Percentiles rank a stretch among this genome's conserved stretches.
Conservation (phyloP, 1,139 yeast species). For the Sugiyamaella pinicola region DNA sequence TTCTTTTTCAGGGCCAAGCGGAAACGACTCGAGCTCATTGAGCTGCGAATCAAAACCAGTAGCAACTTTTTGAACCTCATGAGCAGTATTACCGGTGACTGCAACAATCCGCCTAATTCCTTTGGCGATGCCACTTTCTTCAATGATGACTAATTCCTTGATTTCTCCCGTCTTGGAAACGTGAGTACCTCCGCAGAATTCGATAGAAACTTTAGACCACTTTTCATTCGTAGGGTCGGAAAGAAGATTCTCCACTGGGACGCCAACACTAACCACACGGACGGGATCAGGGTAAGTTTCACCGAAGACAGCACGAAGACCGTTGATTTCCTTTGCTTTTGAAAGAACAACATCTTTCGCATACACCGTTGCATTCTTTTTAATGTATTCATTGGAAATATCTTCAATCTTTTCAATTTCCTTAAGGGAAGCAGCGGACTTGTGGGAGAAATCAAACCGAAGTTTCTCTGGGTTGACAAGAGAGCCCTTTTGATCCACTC, state of each 20-base stretch:
- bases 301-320: conserved; percentile 97
- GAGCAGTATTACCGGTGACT: conserved; percentile 89
- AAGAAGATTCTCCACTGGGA: conserved; percentile 77
- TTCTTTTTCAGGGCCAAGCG: conserved; percentile 71
- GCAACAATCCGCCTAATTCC: conserved; percentile 98
- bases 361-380: conserved; percentile 69
- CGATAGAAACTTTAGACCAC: conserved; percentile 81
- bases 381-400: conserved; percentile 71
- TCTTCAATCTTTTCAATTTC: conserved; percentile 78
- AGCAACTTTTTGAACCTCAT: conserved; percentile 84
- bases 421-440: conserved; percentile 66
- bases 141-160: conserved; percentile 83
- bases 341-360: conserved; percentile 79
- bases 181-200: conserved; percentile 99
- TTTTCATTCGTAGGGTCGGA: conserved; percentile 66
- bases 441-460: conserved; percentile 94
- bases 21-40: conserved; percentile 54
- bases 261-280: conserved; percentile 95
- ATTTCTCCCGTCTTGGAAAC: conserved; percentile 91
- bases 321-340: conserved; percentile 70
- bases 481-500: conserved; percentile 95
- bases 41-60: conserved; percentile 65
- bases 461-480: conserved; percentile 93
- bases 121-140: conserved; percentile 97
- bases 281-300: conserved; percentile 99